Conservation (phyloP, 1,284 basidiomycete species). For the Athelia sp. region DNA sequence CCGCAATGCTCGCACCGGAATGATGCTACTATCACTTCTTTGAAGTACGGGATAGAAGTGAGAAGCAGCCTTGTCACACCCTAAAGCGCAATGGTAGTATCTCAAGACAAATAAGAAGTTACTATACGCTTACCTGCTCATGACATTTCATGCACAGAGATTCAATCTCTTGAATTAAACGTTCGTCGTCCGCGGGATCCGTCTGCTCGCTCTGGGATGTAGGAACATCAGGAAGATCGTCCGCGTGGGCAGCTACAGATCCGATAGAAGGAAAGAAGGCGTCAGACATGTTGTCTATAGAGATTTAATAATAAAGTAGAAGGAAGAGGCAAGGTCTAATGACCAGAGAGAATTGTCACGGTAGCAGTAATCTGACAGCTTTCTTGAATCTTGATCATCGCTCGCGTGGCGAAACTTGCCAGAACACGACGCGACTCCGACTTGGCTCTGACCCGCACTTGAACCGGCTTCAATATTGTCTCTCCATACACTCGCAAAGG, state of each 20-base stretch:
- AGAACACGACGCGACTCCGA: no score
- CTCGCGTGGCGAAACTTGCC: no score
- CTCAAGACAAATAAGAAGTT: conserved; percentile 7
- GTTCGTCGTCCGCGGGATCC: conserved; percentile 45
- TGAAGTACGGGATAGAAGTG: conserved; percentile 95
- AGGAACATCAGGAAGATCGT: conserved; percentile 20
- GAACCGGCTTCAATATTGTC: no score
- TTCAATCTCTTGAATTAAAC: conserved; percentile 78
- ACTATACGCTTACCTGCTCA: conserved; percentile 58
- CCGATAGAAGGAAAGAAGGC: conserved; percentile 42
- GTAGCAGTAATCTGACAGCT: no score
- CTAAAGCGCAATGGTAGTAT: conserved; percentile 34
- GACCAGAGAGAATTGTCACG: no score
- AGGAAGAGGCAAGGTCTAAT: no score
- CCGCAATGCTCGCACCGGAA: conserved; percentile 96
- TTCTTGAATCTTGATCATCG: no score
- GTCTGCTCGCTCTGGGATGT: conserved; percentile 3
- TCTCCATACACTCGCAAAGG: no score
- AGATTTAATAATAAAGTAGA: not conserved
- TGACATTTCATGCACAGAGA: conserved; percentile 94
- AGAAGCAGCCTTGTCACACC: conserved; percentile 90
- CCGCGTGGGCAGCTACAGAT: conserved; percentile 33
- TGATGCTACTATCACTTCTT: conserved; percentile 93
- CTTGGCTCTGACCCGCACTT: no score
- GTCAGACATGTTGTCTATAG: conserved; percentile 2